Evolutionary conservation across 116 monocot genomes (phyloP), one percentile per base, ranked within the genome.

Genomic region (Iris pallida): DNA sequence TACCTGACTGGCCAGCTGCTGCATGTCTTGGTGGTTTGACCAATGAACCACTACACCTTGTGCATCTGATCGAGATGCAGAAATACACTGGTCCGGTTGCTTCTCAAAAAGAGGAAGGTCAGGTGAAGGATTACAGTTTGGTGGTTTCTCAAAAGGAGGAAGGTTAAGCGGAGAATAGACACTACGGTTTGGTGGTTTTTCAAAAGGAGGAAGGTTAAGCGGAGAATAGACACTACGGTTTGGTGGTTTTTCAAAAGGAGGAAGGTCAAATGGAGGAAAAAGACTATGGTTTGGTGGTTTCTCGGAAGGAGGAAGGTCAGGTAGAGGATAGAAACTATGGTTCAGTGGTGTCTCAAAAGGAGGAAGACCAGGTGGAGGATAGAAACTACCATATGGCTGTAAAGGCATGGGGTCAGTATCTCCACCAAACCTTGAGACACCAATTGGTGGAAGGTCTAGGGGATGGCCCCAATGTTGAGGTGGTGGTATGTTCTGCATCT

Each of bases 391-490:
- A 68, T 81, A 90, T 3, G 73, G 83, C 19, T 83, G 74, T 59
- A 87, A 75, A 45, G 87, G 86, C 80, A 91, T 83, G 70, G 74
- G 91, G 17, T 80, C 89, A 59, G 86, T 80, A 63, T 79, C 82
- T 58, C 73, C 70, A 47, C 80, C 84, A 83, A 74, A 96, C 53
- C 83, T 83, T 57, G 85, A 58, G 57, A 77, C 43, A 73, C 49
- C 64, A 42, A 76, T 77, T 17, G 88, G 80, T 45, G 85, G 81
- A 58, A 76, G 65, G 57, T 72, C 84, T 75, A 86, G 92, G 57
- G 78, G 85, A 71, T 71, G 95, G 44, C 76, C 81, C 88, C 90
- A 90, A 41, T 79, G 69, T 70, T 90, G 90, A 45, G 87, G 73
- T 4, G 91, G 88, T 2, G 83, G 81, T 82, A 82, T 77, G 59